Percentiles rank a stretch among this genome's conserved stretches.
Conservation (phyloP, 202 grass and related monocot genomes). For the Saccharum hybrid region DNA sequence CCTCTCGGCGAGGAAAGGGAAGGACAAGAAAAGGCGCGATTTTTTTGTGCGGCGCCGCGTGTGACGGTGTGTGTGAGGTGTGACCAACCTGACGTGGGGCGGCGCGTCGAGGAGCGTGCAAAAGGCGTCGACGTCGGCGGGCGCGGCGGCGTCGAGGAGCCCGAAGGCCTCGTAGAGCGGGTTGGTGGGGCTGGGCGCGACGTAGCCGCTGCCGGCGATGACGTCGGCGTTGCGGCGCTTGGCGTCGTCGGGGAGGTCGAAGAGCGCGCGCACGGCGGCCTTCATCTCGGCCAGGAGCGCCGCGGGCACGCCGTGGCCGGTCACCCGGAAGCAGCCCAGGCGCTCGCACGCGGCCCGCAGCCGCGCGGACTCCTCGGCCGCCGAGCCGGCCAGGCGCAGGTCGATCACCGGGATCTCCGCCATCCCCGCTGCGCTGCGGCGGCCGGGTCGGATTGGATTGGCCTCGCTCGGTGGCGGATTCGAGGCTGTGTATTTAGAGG, state of each 20-base stretch:
- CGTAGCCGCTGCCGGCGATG: constrained; percentile 79
- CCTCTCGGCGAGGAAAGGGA: no score
- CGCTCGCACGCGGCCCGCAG: constrained; percentile 45
- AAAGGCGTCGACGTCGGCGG: constrained; percentile 70
- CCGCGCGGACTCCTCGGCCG: constrained; percentile 43
- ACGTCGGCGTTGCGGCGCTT: constrained; percentile 68
- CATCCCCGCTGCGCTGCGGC: constrained; percentile 22
- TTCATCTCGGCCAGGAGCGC: constrained; percentile 76
- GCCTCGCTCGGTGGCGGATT: no score
- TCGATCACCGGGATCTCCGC: constrained; percentile 54
- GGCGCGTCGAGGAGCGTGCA: constrained; percentile 67
- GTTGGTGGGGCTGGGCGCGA: constrained; percentile 57
- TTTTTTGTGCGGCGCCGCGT: no score
- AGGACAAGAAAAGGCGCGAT: no score
- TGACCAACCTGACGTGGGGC: constrained; percentile 35
- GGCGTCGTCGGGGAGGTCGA: constrained; percentile 80
- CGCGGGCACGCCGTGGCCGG: constrained; percentile 59
- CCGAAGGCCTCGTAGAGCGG: constrained; percentile 81
- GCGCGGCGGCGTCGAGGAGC: constrained; percentile 55
- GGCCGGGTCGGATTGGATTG: no score
- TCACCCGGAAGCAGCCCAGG: constrained; percentile 55
- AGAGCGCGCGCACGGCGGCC: constrained; percentile 68
- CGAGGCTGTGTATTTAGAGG: no score
- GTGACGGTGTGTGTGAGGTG: no score
- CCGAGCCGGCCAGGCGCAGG: constrained; percentile 35